A percentile compares a stretch with the other conserved stretches of the same genome.
These are phyloP conservation scores for Raphanus sativus DNA, from an alignment of 345 rosid species.

Conservation along the genomic window DNA sequence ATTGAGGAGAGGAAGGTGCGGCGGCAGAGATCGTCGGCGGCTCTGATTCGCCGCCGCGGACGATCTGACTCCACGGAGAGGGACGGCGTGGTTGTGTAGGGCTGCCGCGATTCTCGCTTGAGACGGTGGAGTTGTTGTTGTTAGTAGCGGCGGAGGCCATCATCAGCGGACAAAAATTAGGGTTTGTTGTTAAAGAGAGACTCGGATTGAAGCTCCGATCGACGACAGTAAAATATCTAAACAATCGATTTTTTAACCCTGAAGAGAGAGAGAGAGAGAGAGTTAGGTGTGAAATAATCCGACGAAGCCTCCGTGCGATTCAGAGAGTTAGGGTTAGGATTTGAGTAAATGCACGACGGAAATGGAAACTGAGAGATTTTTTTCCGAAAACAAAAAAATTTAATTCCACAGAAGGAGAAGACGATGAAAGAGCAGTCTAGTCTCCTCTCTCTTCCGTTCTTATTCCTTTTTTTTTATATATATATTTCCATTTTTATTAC, in stretches of 20 bases:
- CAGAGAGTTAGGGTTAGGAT: constrained; percentile 23
- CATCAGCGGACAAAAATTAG: constrained; percentile 23
- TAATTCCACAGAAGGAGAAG: constrained; percentile 28
- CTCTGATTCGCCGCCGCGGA: constrained; percentile 37
- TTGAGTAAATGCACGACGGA: constrained; percentile 20
- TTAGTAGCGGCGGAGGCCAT: constrained; percentile 28
- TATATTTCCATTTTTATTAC: not conserved
- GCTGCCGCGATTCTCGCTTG: constrained; percentile 28
- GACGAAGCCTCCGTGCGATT: constrained; percentile 8
- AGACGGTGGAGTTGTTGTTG: constrained; percentile 17
- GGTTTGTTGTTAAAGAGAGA: constrained; percentile 29
- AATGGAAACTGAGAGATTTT: not conserved
- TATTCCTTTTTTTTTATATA: not conserved
- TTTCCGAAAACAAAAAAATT: not conserved
- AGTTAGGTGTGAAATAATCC: constrained; percentile 3
- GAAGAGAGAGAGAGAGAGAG: not conserved
- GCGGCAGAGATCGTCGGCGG: constrained; percentile 26
- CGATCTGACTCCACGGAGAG: constrained; percentile 39
- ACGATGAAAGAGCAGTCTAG: constrained; percentile 38
- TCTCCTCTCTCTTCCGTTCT: constrained; percentile 26
- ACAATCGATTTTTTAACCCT: constrained; percentile 25
- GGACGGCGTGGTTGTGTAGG: constrained; percentile 30
- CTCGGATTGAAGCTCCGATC: constrained; percentile 17
- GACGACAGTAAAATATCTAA: constrained; percentile 8
- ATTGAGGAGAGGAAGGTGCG: not conserved